Conservation (phyloP, 352 stramenopile genomes). For the Phytophthora citricola region DNA sequence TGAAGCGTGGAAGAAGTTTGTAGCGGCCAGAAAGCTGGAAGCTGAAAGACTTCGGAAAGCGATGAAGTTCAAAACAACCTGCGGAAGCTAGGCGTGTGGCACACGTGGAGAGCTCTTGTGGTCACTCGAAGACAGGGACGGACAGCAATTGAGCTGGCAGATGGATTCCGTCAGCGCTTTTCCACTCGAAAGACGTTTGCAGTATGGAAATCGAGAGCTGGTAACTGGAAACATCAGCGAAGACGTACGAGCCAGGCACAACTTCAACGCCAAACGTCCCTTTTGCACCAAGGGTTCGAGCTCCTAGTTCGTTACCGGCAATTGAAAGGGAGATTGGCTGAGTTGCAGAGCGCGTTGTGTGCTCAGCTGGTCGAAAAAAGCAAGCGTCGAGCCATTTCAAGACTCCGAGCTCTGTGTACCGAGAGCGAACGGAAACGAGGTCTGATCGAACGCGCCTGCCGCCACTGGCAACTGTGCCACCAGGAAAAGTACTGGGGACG, state of each 20-base stretch:
- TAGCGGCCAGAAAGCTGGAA: constrained; percentile 31
- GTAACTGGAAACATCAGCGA: constrained; percentile 32
- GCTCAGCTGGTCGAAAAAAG: constrained; percentile 10
- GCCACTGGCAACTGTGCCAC: constrained; percentile 22
- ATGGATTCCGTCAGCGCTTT: constrained; percentile 47
- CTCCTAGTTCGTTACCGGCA: constrained; percentile 12
- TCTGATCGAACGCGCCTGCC: constrained; percentile 7
- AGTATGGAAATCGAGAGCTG: constrained; percentile 33
- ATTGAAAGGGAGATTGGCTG: not conserved
- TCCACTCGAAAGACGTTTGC: constrained; percentile 43
- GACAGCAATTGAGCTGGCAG: constrained; percentile 38
- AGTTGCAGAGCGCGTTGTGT: constrained; percentile 9
- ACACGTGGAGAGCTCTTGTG: constrained; percentile 44
- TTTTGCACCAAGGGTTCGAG: constrained; percentile 11
- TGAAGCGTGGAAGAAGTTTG: constrained; percentile 49
- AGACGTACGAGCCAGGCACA: constrained; percentile 12
- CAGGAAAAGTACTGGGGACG: constrained; percentile 37
- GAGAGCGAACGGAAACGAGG: constrained; percentile 4
- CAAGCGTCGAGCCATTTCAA: constrained; percentile 16
- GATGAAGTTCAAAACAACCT: constrained; percentile 40
- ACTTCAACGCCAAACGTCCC: constrained; percentile 3
- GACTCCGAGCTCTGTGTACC: constrained; percentile 4
- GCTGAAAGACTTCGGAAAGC: constrained; percentile 33
- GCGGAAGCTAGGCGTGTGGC: constrained; percentile 38
- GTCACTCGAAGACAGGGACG: constrained; percentile 22